Conservation (phyloP, 108 stramenopile genomes). For the Heterococcus sp. region DNA sequence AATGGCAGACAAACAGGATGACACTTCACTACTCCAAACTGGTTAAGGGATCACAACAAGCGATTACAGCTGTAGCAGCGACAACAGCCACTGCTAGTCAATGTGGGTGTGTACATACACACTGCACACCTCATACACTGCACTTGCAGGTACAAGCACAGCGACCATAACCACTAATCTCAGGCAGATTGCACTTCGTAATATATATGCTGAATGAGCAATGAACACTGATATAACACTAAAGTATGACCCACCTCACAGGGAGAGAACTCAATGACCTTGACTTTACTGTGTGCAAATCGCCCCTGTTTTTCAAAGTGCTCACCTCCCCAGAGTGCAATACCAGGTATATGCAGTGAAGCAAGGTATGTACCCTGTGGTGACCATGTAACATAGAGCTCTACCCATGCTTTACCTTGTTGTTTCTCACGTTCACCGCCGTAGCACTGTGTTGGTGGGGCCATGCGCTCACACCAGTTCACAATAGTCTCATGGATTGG, state of each 20-base stretch:
- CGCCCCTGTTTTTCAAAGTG: constrained; percentile 80
- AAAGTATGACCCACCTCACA: constrained; percentile 25
- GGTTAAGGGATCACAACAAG: no score
- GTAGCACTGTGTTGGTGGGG: constrained; percentile 78
- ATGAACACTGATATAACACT: no score
- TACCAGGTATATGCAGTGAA: constrained; percentile 83
- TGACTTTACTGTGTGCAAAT: constrained; percentile 81
- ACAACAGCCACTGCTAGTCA: no score
- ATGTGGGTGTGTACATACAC: no score
- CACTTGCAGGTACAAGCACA: no score
- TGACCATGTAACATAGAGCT: constrained; percentile 86
- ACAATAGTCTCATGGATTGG: constrained; percentile 74
- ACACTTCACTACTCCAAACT: no score
- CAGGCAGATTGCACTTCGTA: no score
- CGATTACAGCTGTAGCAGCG: no score
- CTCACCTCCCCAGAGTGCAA: constrained; percentile 88
- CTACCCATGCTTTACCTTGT: constrained; percentile 13
- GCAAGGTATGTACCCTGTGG: constrained; percentile 87
- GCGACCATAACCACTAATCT: no score
- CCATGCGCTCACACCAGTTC: constrained; percentile 77
- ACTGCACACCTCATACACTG: no score
- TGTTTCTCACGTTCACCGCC: constrained; percentile 88
- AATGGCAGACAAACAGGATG: no score
- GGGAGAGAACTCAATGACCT: constrained; percentile 57
- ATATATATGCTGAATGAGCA: no score